Evolutionary conservation across 495 filamentous ascomycete species (phyloP).

Genomic region (Hypoxylon lienhwacheense): DNA sequence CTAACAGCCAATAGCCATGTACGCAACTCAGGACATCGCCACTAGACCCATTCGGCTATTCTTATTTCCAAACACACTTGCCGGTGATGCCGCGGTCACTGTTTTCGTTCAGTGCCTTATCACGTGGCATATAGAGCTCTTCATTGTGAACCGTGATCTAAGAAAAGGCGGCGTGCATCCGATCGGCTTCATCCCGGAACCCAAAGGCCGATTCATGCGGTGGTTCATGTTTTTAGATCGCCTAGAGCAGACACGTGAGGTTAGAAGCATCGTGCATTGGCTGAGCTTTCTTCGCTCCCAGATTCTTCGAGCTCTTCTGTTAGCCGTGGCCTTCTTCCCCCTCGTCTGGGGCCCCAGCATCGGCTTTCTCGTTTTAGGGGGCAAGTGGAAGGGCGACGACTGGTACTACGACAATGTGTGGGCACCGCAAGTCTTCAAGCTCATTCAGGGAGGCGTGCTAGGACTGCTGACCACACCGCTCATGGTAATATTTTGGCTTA

Average conservation of each 20-base stretch:
- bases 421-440: constrained; percentile 49
- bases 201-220: constrained; percentile 22
- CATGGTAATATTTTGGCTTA: constrained; percentile 47
- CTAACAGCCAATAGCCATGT: constrained; percentile 40
- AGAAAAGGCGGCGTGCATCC: constrained; percentile 41
- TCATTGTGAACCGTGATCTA: constrained; percentile 46
- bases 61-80: constrained; percentile 47
- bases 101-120: constrained; percentile 35
- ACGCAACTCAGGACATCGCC: constrained; percentile 35
- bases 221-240: constrained; percentile 50
- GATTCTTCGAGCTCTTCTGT: constrained; percentile 30
- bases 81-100: constrained; percentile 45
- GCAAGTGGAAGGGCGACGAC: constrained; percentile 36
- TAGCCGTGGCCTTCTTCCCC: constrained; percentile 37
- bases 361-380: constrained; percentile 45
- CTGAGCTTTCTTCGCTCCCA: constrained; percentile 34
- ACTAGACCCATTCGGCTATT: constrained; percentile 42
- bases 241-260: constrained; percentile 22
- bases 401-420: constrained; percentile 46
- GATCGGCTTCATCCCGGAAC: constrained; percentile 44
- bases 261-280: constrained; percentile 36
- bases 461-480: constrained; percentile 44
- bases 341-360: constrained; percentile 45
- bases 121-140: constrained; percentile 38
- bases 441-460: constrained; percentile 44